These are phyloP conservation scores for Rhododendron simsii DNA, from an alignment of 148 eudicot species.

Conservation along the genomic window DNA sequence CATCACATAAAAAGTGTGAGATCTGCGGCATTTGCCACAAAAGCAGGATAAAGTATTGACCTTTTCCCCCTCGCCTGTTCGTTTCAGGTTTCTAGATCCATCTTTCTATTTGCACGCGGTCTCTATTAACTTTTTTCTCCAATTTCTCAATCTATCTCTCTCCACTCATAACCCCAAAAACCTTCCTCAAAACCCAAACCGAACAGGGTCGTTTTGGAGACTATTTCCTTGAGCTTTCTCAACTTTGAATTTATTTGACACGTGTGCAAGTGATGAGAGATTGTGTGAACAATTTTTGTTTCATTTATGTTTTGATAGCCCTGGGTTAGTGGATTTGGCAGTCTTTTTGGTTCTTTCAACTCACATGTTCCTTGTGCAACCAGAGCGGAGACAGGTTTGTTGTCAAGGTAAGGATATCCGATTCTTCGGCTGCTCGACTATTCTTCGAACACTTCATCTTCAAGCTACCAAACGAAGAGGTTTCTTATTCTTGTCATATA, in stretches of 20 bases:
- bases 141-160: too few relatives aligned
- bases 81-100: too few relatives aligned
- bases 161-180: too few relatives aligned
- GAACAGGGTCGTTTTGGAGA: background rate
- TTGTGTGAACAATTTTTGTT: background rate
- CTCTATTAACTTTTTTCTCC: too few relatives aligned
- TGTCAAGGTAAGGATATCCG: slow-evolving; percentile 65
- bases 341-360: background rate
- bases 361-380: slow-evolving; percentile 7
- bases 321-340: background rate
- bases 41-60: background rate
- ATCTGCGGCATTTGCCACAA: background rate
- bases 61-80: background rate
- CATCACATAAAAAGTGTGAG: background rate
- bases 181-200: too few relatives aligned
- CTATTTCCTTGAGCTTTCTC: background rate
- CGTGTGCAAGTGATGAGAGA: background rate
- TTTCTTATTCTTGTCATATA: slow-evolving; percentile 7
- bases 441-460: slow-evolving; percentile 71
- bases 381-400: slow-evolving; percentile 88
- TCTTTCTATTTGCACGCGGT: too few relatives aligned
- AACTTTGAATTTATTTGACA: too few relatives aligned
- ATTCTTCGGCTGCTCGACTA: slow-evolving; percentile 69
- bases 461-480: slow-evolving; percentile 82
- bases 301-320: background rate